Base-by-base conservation (phyloP, 257 asterid genomes). In the Capsicum rhomboideum region DNA sequence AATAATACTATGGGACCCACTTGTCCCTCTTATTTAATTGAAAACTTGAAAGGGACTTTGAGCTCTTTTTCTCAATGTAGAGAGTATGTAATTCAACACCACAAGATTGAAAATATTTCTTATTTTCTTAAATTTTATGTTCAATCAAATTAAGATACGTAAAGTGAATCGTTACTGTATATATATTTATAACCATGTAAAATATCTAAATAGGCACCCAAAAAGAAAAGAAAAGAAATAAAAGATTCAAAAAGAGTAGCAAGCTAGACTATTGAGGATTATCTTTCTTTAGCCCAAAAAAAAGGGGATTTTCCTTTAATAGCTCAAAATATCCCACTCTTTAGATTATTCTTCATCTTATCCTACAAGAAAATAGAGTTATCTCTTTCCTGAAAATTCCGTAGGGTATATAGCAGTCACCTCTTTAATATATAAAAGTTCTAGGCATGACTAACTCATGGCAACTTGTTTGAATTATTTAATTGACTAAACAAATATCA, bases 361-460 rank as follows among this genome's bases (percentile, higher is more conserved):
- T 26, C 82, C 34, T 50, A 50, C 8, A 26, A 49, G 56, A 49
- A 50, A 50, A 10, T 77, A 8, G 26, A 26, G 81, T 77, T 16
- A 50, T 77, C 82, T 77, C 63, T 77, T 77, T 77, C 81, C 26
- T 50, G 46, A 77, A 74, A 50, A 77, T 77, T 77, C 82, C 50
- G 46, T 50, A 77, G 82, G 82, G 82, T 17, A 50, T 77, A 50
- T 8, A 77, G 63, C 26, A 50, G 63, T 77, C 82, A 50, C 17
- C 12, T 16, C 46, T 77, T 28, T 4, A 50, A n/a, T n/a, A 50
- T 50, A 49, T 16, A 77, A 50, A 23, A 8, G 50, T 1, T 26
- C 59, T 46, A 21, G 63, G 17, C 46, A 77, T 77, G 63, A 26
- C 56, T 26, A 49, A 50, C 40, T 77, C 63, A 77, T 26, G 63